Conservation (phyloP, 2,329 filamentous ascomycete genomes). For the Botrytis tulipae region DNA sequence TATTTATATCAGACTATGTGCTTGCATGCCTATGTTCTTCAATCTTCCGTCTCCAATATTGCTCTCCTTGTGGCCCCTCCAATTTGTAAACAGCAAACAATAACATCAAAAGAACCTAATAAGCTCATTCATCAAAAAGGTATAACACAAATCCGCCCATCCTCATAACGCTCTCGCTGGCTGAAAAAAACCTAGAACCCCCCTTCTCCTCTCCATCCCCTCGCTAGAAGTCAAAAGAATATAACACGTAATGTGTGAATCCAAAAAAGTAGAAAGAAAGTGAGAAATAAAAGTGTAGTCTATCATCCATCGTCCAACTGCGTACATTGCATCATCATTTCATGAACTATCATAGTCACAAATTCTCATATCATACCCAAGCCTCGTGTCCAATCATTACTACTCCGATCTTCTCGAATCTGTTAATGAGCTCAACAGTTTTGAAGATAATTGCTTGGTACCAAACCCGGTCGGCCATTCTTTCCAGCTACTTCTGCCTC, state of each 20-base stretch:
- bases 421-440: constrained; percentile 32
- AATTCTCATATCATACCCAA: constrained; percentile 5
- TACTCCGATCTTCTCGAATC: neutral
- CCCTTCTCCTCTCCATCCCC: neutral
- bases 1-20: neutral
- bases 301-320: neutral
- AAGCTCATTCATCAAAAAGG: constrained; percentile 7
- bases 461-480: constrained; percentile 58
- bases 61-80: neutral
- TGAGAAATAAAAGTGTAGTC: neutral
- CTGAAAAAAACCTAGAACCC: neutral
- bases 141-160: constrained; percentile 16
- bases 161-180: constrained; percentile 13
- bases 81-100: neutral
- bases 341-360: constrained; percentile 11
- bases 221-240: constrained; percentile 3
- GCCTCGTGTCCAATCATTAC: neutral
- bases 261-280: neutral
- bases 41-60: neutral
- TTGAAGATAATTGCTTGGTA: constrained; percentile 65
- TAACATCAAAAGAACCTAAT: neutral
- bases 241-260: neutral
- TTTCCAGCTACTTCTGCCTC: constrained; percentile 86
- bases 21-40: neutral
- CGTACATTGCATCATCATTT: constrained; percentile 5